phyloP scores from a whole-genome alignment of 2,329 filamentous ascomycete genomes.

The Colletotrichum australisinense region DNA sequence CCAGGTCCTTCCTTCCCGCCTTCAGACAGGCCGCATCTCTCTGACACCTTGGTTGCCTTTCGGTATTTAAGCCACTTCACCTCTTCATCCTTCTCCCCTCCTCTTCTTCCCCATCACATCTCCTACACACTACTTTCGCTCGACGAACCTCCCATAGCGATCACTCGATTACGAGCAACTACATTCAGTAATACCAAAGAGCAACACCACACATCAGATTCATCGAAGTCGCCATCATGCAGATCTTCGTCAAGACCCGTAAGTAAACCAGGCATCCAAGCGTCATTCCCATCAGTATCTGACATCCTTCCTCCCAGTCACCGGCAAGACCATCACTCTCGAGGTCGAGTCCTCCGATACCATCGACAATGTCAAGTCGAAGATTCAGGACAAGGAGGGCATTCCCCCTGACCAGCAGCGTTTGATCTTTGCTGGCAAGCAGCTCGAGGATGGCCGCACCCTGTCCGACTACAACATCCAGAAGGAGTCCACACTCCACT shows the following conservation, averaged over 20 bases:
- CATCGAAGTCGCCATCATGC: slow-evolving; percentile 71
- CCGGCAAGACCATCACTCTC: slow-evolving; percentile 88
- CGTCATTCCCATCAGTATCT: slow-evolving; percentile 57
- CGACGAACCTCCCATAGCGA: not conserved
- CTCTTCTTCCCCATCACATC: slow-evolving; percentile 22
- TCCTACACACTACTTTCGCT: slow-evolving; percentile 4
- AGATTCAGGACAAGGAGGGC: slow-evolving; percentile 93
- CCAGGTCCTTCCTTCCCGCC: slow-evolving; percentile 18
- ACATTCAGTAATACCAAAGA: slow-evolving; percentile 13
- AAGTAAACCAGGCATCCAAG: slow-evolving; percentile 56
- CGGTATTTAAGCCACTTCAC: slow-evolving; percentile 22
- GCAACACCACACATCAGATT: slow-evolving; percentile 39
- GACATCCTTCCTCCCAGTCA: slow-evolving; percentile 60
- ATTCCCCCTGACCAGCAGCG: slow-evolving; percentile 89
- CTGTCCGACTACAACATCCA: slow-evolving; percentile 68
- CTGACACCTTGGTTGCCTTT: slow-evolving; percentile 17
- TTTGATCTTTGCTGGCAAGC: slow-evolving; percentile 78
- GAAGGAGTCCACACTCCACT: slow-evolving; percentile 77
- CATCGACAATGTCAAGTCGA: slow-evolving; percentile 89
- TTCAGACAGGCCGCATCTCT: not conserved
- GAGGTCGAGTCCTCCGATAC: slow-evolving; percentile 84
- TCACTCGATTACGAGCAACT: not conserved
- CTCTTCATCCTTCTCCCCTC: slow-evolving; percentile 11
- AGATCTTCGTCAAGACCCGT: slow-evolving; percentile 99
- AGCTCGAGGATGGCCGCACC: slow-evolving; percentile 62